Evolutionary conservation across 1,284 basidiomycete genomes (phyloP), one percentile per base, ranked within the genome.

Genomic region (Ustilago nuda): DNA sequence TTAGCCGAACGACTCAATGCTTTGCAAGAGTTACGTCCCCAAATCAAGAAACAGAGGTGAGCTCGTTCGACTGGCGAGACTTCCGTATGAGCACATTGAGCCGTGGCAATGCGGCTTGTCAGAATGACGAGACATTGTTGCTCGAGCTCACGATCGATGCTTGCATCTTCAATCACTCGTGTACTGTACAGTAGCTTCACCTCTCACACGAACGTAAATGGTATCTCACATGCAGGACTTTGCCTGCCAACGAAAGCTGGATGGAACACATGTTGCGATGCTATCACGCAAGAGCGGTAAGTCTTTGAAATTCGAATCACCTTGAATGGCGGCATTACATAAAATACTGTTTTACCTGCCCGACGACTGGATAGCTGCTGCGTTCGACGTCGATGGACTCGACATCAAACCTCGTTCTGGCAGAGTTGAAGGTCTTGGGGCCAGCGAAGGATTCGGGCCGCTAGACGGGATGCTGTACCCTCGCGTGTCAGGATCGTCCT

Each of bases 1-100:
- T 63, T 85, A 11, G 69, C 78, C 6, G 84, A 85, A 73, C 72
- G 84, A 12, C 75, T 84, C 13, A 69, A 74, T 13, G 80, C 80
- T 35, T 61, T 82, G 51, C 65, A 75, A 19, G 52, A 58, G 8
- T 55, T 73, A 15, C 59, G 62, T 13, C 66, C 71, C 30, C 56
- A 56, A 3, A 61, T 68, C 46, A 66, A 73, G 30, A 65, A 73
- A 57, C 65, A 63, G 8, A 56, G 17, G 15, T 68, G 35, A 54
- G 32, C 37, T 45, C 4, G 13, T 19, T 19, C 43, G n/a, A 6
- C 43, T 19, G 7, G n/a, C 43, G 19, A 45, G 11, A 45, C 43
- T 19, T 15, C 11, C 23, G 23, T 27, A 27, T 27, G 23, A 27
- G 23, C 23, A 27, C 23, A 27, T 27, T 27, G 23, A 27, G 23